Base-by-base conservation (phyloP, 148 eudicot genomes). In the Cornus florida region DNA sequence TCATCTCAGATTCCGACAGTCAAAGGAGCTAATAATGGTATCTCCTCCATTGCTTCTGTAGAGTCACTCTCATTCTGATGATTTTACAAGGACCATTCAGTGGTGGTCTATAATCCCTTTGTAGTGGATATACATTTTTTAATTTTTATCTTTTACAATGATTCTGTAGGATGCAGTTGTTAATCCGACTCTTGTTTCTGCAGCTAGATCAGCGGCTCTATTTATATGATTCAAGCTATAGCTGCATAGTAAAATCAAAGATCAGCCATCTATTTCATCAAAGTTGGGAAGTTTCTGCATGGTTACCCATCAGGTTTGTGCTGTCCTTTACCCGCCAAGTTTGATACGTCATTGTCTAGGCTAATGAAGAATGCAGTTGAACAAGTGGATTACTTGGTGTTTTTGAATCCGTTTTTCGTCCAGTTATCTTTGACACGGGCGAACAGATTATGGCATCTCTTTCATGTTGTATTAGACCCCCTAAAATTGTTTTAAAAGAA, bases 1-100 rank as follows among this genome's bases (percentile, higher is more conserved):
- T 93, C 77, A 75, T 89, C 43, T 89, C 90, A 16, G 84, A 79
- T 7, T 79, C 76, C 72, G 84, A 80, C 65, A 75, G 78, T 48
- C 77, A 24, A 17, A 79, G 78, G 22, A 81, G 75, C 71, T 73
- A 32, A 24, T 82, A 75, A 73, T 79, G 88, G 87, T 80, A 82
- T 53, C 38, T 57, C 16, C 38, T 57, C 16, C 66, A 22, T 19
- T n/a, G 65, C 23, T 50, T 50, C 12, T 50, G 57, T 53, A 11
- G 7, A 9, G 48, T 43, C 48, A 9, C 48, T 43, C 19, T 53
- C 59, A 1, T 53, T 53, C 59, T 12, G 59, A 53, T 53, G 59
- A 53, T 53, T 53, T 53, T 53, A 53, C 59, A 13, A 6, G 59
- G 14, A 53, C 59, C 23, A 19, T 6, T 1, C 22, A 62, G 24